Base-by-base conservation (phyloP, 2,329 filamentous ascomycete genomes). In the Pseudogymnoascus sp. region DNA sequence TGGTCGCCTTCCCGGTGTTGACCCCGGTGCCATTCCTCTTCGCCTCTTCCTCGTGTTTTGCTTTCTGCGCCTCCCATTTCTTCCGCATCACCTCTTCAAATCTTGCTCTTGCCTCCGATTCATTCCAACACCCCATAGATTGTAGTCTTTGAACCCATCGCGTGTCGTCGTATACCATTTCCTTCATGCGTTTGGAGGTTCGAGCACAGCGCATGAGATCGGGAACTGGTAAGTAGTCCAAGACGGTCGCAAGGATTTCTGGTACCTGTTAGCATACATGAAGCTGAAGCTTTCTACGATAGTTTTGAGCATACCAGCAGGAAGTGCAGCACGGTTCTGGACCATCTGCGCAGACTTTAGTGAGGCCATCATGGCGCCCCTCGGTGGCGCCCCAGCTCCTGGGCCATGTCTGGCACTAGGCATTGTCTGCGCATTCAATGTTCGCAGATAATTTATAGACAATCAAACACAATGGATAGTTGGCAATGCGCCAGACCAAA, bases 121-220 rank as follows among this genome's bases (percentile, higher is more conserved):
- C 94, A 71, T 96, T 88, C 94, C 94, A 99, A 67, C 90, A 89
- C 1, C 88, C 90, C 86, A 99, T 96, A 63, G 83, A 86, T 72
- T 89, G 89, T 61, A 99, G 76, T 66, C 90, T 84, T 66, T 90
- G 86, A 39, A 97, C 89, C 94, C 94, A 99, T 78, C 93, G 84
- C 59, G 92, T 91, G 74, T 99, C 94, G 74, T 99, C 94, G 76
- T 97, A 99, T 2, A 97, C 92, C 92, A 99, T 99, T 76, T 99
- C 94, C 72, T 89, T 88, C 82, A 97, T 85, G 64, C 91, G 89
- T 71, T 85, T 89, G 63, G 91, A 96, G 25, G 90, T 87, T 66
- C 88, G 87, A 48, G 94, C 93, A 72, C 91, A 93, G 68, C 86
- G 85, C 73, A 97, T 84, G 70, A 96, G 87, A 74, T 97, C 93